Percentiles rank a stretch among this genome's conserved stretches.
These are phyloP conservation scores for Craterostigma plantagineum DNA, from an alignment of 257 asterid species.

Conservation along the genomic window DNA sequence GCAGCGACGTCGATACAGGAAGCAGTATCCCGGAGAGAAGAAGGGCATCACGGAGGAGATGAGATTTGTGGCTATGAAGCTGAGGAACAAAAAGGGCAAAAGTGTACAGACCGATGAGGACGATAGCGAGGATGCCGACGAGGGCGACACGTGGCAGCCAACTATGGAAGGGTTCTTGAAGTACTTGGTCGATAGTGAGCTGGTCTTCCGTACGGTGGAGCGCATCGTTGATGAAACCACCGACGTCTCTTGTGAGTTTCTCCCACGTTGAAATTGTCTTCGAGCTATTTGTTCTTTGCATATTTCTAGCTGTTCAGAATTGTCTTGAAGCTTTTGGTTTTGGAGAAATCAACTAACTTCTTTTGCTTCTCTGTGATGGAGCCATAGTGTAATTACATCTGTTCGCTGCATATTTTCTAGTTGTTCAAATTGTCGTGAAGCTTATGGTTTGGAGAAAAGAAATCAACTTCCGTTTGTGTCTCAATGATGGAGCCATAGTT, in stretches of 20 bases:
- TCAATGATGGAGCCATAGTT: no score
- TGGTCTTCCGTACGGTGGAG: constrained; percentile 71
- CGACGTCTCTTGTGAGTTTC: constrained; percentile 76
- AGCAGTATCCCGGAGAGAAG: constrained; percentile 70
- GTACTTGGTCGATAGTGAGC: constrained; percentile 68
- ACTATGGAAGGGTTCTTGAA: constrained; percentile 56
- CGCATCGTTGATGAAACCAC: constrained; percentile 74
- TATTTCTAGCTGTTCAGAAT: no score
- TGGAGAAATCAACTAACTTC: no score
- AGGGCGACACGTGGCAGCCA: constrained; percentile 61
- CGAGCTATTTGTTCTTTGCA: no score
- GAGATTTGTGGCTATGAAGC: constrained; percentile 87
- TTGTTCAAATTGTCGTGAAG: no score
- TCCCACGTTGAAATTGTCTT: no score
- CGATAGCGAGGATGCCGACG: constrained; percentile 11
- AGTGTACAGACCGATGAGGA: constrained; percentile 7
- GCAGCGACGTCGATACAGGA: constrained; percentile 51
- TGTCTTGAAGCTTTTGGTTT: no score
- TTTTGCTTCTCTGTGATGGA: no score
- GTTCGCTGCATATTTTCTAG: no score
- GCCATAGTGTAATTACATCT: no score
- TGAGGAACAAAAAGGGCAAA: constrained; percentile 24
- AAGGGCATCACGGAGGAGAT: constrained; percentile 81
- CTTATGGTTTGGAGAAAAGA: no score
- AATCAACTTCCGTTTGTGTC: no score